Percentiles rank a stretch among this genome's conserved stretches.
phyloP scores from a whole-genome alignment of 345 rosid genomes.

The Mallotus nudiflorus region DNA sequence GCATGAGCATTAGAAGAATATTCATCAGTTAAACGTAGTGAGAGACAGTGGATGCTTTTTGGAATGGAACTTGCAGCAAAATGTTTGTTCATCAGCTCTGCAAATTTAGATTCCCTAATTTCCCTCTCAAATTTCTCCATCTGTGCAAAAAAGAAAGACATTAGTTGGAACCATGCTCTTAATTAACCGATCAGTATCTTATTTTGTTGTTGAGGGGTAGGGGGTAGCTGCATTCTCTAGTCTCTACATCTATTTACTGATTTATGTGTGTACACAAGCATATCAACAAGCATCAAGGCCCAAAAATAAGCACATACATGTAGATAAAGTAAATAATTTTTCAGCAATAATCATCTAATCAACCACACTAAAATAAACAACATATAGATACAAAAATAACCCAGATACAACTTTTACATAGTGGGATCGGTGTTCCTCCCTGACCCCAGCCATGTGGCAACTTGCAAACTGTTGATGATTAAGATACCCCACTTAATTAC shows the following conservation, averaged over 20 bases:
- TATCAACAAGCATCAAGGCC: neutral
- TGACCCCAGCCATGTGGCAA: neutral
- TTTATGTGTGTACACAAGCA: neutral
- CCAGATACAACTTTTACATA: neutral
- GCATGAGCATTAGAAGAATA: constrained; percentile 99
- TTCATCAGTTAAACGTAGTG: constrained; percentile 94
- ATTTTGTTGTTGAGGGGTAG: neutral
- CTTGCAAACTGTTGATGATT: no score
- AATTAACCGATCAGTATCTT: neutral
- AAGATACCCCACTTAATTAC: no score
- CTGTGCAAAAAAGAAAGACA: constrained; percentile 39
- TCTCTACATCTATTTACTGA: neutral
- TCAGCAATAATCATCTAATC: neutral
- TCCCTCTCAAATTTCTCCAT: constrained; percentile 92
- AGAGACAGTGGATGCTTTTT: constrained; percentile 94
- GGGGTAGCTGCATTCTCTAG: neutral
- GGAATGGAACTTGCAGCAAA: constrained; percentile 99
- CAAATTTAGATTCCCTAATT: constrained; percentile 82
- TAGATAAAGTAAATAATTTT: neutral
- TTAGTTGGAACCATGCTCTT: constrained; percentile 1
- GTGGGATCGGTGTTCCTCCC: neutral
- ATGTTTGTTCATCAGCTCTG: constrained; percentile 98
- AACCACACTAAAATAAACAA: neutral
- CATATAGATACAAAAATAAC: neutral
- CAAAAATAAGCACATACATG: neutral